Evolutionary conservation across 1,284 basidiomycete genomes (phyloP).

Genomic region (Tilletia walkeri): DNA sequence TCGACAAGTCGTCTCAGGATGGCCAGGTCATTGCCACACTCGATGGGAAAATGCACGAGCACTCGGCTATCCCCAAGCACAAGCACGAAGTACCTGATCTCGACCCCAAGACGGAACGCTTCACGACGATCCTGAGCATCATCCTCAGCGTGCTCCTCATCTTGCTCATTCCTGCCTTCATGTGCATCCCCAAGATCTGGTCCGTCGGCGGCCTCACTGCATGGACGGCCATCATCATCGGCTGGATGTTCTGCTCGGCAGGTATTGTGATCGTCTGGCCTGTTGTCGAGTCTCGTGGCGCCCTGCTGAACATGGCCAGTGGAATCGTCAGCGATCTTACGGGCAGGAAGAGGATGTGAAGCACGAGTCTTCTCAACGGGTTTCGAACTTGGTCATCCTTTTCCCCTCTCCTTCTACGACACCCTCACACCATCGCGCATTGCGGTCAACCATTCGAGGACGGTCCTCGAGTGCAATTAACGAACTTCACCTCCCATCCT

Average conservation of each 20-base stretch:
- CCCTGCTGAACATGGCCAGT: conserved; percentile 63
- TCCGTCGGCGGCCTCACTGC: conserved; percentile 42
- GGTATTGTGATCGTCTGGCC: conserved; percentile 75
- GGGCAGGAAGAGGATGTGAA: neutral
- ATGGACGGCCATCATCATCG: conserved; percentile 63
- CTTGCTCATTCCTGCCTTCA: conserved; percentile 41
- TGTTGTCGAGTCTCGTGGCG: conserved; percentile 74
- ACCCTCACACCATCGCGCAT: too few relatives aligned
- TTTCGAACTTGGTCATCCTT: too few relatives aligned
- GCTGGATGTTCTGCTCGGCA: conserved; percentile 75
- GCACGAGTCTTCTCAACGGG: too few relatives aligned
- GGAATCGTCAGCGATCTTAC: conserved; percentile 61
- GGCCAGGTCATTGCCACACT: conserved; percentile 2
- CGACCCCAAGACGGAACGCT: conserved; percentile 30
- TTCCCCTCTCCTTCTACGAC: too few relatives aligned
- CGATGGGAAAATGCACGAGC: neutral
- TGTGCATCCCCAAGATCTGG: conserved; percentile 40
- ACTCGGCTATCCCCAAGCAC: neutral
- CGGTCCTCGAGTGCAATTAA: too few relatives aligned
- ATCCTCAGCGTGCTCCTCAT: conserved; percentile 34
- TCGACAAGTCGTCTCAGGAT: conserved; percentile 13
- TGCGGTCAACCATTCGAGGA: too few relatives aligned
- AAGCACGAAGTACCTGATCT: conserved; percentile 29
- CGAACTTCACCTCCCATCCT: too few relatives aligned
- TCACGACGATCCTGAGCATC: conserved; percentile 11